These are phyloP conservation scores for Coemansia sp. DNA, from an alignment of 192 early-diverging fungal species.

Conservation along the genomic window DNA sequence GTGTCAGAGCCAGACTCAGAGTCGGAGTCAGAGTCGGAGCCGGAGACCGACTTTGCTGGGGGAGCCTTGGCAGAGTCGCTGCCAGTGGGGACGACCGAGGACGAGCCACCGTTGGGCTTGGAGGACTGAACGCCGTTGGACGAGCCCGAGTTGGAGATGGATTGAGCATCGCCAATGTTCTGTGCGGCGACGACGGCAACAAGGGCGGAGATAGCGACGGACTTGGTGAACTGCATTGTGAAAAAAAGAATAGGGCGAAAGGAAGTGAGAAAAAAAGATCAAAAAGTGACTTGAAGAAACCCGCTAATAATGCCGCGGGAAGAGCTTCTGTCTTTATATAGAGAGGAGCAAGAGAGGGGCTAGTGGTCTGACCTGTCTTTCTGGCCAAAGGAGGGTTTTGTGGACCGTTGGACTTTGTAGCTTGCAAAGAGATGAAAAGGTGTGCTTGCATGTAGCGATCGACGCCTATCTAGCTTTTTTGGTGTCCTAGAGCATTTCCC, in stretches of 20 bases:
- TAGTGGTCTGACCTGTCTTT: not conserved
- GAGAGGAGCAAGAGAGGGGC: not conserved
- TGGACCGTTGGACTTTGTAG: not conserved
- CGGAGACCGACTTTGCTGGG: not conserved
- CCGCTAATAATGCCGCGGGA: not conserved
- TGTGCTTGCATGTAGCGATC: not conserved
- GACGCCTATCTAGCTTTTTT: not conserved
- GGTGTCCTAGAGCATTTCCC: not conserved
- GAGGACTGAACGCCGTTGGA: not conserved
- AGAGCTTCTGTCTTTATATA: constrained; percentile 1
- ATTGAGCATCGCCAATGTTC: constrained; percentile 17
- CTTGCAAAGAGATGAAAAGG: not conserved
- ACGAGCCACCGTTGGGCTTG: not conserved
- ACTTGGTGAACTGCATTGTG: constrained; percentile 56
- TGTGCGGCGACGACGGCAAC: constrained; percentile 45
- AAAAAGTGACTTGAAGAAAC: not conserved
- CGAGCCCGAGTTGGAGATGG: constrained; percentile 9
- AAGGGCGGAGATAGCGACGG: constrained; percentile 41
- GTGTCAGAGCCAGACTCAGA: not conserved
- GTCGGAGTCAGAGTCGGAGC: not conserved
- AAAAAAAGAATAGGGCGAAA: constrained; percentile 1
- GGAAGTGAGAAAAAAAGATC: not conserved
- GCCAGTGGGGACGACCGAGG: not conserved
- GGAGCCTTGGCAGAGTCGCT: not conserved
- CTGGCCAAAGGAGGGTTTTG: not conserved